Conservation (phyloP, 1,139 yeast genomes). For the Debaryomyces robertsiae region DNA sequence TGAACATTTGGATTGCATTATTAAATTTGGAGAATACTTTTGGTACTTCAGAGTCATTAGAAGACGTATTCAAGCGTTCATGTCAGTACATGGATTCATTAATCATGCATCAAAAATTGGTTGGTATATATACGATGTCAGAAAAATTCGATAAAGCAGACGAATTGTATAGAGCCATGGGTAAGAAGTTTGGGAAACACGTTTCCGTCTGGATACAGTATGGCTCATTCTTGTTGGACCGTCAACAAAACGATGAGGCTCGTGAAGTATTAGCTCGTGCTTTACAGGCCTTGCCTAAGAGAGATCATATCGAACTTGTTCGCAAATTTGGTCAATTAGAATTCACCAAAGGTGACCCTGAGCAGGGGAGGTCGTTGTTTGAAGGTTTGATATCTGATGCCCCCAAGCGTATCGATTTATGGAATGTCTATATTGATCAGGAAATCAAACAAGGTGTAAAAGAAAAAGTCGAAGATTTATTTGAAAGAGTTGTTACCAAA, state of each 20-base stretch:
- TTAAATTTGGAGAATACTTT: conserved; percentile 92
- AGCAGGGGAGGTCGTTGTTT: conserved; percentile 91
- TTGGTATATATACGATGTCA: conserved; percentile 72
- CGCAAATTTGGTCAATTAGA: conserved; percentile 89
- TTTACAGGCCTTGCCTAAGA: conserved; percentile 69
- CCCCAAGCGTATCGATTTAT: conserved; percentile 87
- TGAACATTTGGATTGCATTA: conserved; percentile 95
- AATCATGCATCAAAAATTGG: conserved; percentile 77
- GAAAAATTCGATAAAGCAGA: conserved; percentile 74
- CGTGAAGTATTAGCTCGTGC: conserved; percentile 74
- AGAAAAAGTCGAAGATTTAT: conserved; percentile 70
- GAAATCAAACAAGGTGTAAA: conserved; percentile 70
- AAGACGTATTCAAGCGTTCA: conserved; percentile 77
- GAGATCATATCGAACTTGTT: conserved; percentile 78
- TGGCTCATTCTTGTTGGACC: conserved; percentile 74
- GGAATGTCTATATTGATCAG: conserved; percentile 95
- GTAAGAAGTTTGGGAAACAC: conserved; percentile 79
- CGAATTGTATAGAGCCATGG: conserved; percentile 61
- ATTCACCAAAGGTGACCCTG: conserved; percentile 82
- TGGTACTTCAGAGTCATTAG: conserved; percentile 82
- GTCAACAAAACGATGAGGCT: conserved; percentile 58
- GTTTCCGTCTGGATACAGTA: conserved; percentile 76
- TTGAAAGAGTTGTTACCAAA: conserved; percentile 72
- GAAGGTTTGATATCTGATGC: conserved; percentile 91
- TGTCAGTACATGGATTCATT: conserved; percentile 90